Base-by-base conservation (phyloP, 495 filamentous ascomycete genomes). In the Penicillium flavigenum region DNA sequence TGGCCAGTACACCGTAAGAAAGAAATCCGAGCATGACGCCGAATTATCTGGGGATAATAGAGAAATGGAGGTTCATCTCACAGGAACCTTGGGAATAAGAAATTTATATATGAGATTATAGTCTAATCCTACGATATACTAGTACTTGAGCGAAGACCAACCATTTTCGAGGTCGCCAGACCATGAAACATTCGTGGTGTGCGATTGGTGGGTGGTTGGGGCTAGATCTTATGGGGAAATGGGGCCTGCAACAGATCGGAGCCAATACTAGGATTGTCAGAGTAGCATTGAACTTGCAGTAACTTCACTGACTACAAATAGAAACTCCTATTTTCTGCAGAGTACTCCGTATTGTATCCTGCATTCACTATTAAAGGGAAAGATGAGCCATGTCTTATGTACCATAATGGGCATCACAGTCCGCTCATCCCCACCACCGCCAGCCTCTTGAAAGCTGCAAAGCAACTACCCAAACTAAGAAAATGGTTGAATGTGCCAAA, bases 1-100 rank as follows among this genome's bases (percentile, higher is more conserved):
- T 45, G 1, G 67, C 60, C 31, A 76, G 49, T 17, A 73, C 29
- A 24, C 51, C 49, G 14, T 66, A 54, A 3, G 55, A 20, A 3
- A 62, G 7, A 8, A 66, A 7, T 8, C 61, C 56, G 39, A 48
- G 41, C 58, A 63, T 63, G 39, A 8, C 26, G 26, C 12, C 24
- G 24, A 6, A 16, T 3, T 46, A 14, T 22, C 22, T 26, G 17
- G 24, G 22, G 22, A 22, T 47, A 0, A 4, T 44, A 19, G 19
- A 44, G 10, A 14, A 12, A 38, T 12, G 20, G 43, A 11, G 22
- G n/a, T 20, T 22, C 8, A 19, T 43, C 17, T 43, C n/a, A 4
- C 9, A 32, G 31, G 9, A 32, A 11, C 10, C 31, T 22, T 20
- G 31, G 31, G 9, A 3, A 2, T 14, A 20, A 14, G 16, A 5